Evolutionary conservation across 495 filamentous ascomycete species (phyloP).

Genomic region (Daldinia caldariorum): DNA sequence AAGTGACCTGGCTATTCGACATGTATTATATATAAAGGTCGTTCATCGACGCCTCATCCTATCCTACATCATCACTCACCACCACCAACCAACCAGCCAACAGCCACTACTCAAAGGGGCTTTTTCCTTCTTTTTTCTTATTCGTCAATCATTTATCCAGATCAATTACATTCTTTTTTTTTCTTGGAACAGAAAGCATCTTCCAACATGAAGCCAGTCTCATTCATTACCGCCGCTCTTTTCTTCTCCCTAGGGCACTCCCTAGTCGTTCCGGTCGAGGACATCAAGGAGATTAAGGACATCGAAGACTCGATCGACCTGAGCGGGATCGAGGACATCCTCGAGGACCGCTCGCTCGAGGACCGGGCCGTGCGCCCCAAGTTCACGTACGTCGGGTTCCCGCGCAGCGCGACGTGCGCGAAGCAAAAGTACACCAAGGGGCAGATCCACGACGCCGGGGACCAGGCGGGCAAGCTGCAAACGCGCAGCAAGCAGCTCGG

Average conservation of each 20-base stretch:
- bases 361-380: slow-evolving; percentile 30
- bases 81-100: background rate
- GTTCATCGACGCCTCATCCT: background rate
- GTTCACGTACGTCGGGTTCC: slow-evolving; percentile 26
- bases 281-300: slow-evolving; percentile 2
- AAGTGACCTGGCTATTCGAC: background rate
- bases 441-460: slow-evolving; percentile 38
- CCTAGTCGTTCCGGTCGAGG: slow-evolving; percentile 6
- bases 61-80: background rate
- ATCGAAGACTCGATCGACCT: slow-evolving; percentile 25
- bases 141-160: background rate
- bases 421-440: slow-evolving; percentile 26
- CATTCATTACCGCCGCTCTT: slow-evolving; percentile 16
- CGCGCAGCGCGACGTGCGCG: slow-evolving; percentile 36
- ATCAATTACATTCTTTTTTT: background rate
- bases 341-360: slow-evolving; percentile 7
- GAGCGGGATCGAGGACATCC: slow-evolving; percentile 9
- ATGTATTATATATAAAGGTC: slow-evolving; percentile 3
- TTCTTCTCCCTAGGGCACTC: slow-evolving; percentile 15
- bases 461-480: slow-evolving; percentile 40
- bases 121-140: background rate
- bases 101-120: background rate
- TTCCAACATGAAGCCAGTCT: slow-evolving; percentile 20
- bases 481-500: slow-evolving; percentile 32
- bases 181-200: background rate